These are phyloP conservation scores for Conoideocrella luteorostrata DNA, from an alignment of 2,329 filamentous ascomycete genomes.

Conservation along the genomic window DNA sequence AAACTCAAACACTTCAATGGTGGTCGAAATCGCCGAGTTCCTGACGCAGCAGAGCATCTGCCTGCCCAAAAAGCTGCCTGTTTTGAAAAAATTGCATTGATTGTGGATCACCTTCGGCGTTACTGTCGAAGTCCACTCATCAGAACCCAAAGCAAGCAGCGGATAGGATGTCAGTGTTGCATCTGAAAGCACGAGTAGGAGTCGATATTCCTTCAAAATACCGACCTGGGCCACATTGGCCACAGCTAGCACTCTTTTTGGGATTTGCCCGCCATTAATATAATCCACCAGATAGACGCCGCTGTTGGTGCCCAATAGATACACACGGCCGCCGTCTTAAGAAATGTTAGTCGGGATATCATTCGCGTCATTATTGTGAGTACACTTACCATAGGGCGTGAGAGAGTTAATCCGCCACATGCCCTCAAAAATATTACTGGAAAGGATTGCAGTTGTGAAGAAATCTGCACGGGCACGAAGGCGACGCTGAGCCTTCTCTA, in stretches of 20 bases:
- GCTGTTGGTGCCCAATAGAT: conserved; percentile 90
- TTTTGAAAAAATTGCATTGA: conserved; percentile 98
- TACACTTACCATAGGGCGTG: conserved; percentile 72
- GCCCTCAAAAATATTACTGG: conserved; percentile 52
- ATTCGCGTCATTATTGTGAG: too few species aligned
- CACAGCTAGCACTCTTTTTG: conserved; percentile 77
- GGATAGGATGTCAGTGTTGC: conserved; percentile 90
- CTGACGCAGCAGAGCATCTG: conserved; percentile 97
- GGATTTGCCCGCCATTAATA: conserved; percentile 75
- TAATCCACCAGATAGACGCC: conserved; percentile 91
- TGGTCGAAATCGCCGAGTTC: conserved; percentile 84
- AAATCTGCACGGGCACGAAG: conserved; percentile 84
- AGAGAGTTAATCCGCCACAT: conserved; percentile 89
- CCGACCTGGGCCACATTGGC: conserved; percentile 90
- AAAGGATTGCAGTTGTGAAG: conserved; percentile 67
- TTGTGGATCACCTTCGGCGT: conserved; percentile 93
- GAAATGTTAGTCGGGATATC: too few species aligned
- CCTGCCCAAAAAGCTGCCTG: conserved; percentile 86
- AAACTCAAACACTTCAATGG: conserved; percentile 98
- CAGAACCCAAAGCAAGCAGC: conserved; percentile 76
- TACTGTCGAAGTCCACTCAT: conserved; percentile 73
- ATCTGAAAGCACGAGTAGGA: conserved; percentile 85
- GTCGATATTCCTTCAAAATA: conserved; percentile 88
- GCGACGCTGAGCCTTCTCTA: conserved; percentile 82
- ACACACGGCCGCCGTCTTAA: conserved; percentile 83